Evolutionary conservation across 2,329 filamentous ascomycete species (phyloP), one percentile per base, ranked within the genome.

Genomic region (Fusarium veterinarium): DNA sequence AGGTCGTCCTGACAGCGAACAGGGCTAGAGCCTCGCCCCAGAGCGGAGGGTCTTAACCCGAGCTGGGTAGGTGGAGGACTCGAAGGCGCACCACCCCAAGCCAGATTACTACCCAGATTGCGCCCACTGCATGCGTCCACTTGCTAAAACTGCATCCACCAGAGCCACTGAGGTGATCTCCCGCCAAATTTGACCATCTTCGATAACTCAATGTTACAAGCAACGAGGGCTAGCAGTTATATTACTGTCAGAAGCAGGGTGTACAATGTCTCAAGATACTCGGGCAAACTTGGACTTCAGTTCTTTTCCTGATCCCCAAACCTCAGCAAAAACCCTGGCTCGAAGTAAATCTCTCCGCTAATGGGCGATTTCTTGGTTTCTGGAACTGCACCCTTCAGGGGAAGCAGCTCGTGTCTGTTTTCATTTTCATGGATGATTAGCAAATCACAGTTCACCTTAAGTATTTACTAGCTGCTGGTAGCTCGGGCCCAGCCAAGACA

Each of bases 91-190:
- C 71, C 67, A 73, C 71, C 68, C 58, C 62, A 68, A 74, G 45
- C 63, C 67, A 69, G 71, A 57, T 71, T 73, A 60, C 60, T 69
- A 67, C 67, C 53, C 71, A 71, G 67, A 69, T 69, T 74, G 63
- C 67, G 53, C 31, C 56, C 60, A 62, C 62, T 71, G 70, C 61
- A 60, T 73, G 68, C 69, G 40, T 72, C 64, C 58, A 63, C 42
- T 51, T 67, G 63, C 59, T 60, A 67, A 46, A 68, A 60, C 53
- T 46, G 69, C 56, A 73, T 60, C 71, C 71, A 74, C 71, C 51
- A 69, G 52, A 57, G 64, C 41, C 71, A 74, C 60, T 69, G 71
- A 74, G 71, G 71, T 74, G 71, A 74, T 74, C 71, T 74, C 67
- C 67, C 67, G 67, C 60, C 71, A 74, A 69, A 72, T 72, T 74